Evolutionary conservation across 2,329 filamentous ascomycete species (phyloP).

Genomic region (Colletotrichum echinochloae): DNA sequence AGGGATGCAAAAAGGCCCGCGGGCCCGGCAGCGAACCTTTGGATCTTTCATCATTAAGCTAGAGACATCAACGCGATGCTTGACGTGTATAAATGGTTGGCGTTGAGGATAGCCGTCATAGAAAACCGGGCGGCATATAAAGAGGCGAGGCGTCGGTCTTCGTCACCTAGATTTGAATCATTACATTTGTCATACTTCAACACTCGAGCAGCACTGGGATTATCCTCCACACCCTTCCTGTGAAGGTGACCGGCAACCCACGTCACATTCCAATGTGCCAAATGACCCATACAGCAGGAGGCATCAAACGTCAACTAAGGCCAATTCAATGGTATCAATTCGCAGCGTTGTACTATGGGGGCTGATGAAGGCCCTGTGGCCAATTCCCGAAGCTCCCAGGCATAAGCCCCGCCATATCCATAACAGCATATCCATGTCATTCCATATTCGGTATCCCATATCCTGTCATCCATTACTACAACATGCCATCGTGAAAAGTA

Average conservation of each 20-base stretch:
- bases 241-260: no score
- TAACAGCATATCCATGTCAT: conserved; percentile 29
- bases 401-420: conserved; percentile 25
- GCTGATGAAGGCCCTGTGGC: conserved; percentile 9
- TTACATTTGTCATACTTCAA: background rate
- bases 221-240: background rate
- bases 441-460: conserved; percentile 17
- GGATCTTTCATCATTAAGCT: background rate
- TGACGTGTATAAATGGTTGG: conserved; percentile 30
- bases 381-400: background rate
- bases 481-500: conserved; percentile 35
- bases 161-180: conserved; percentile 17
- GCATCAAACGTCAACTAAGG: no score
- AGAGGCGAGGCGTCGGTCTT: conserved; percentile 16
- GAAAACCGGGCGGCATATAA: conserved; percentile 15
- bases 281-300: no score
- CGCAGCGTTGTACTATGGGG: conserved; percentile 4
- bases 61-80: background rate
- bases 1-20: conserved; percentile 25
- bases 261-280: background rate
- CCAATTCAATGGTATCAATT: conserved; percentile 14
- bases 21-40: background rate
- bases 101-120: conserved; percentile 31
- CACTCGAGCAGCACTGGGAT: background rate
- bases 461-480: conserved; percentile 31